phyloP scores from a whole-genome alignment of 2,329 filamentous ascomycete genomes.

The Botrytis porri region DNA sequence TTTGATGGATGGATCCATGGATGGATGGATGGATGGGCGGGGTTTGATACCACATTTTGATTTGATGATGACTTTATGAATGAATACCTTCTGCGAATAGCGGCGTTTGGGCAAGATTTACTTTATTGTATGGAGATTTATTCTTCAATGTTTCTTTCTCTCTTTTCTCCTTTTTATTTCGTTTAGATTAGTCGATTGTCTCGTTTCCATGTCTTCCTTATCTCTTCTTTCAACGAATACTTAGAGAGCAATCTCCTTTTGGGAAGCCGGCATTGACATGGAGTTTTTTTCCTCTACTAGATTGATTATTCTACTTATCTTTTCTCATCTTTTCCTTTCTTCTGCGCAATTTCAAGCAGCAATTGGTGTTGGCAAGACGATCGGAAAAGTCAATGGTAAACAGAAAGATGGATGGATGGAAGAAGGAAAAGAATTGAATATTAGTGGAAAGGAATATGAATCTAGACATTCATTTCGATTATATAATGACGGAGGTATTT shows the following conservation, averaged over 20 bases:
- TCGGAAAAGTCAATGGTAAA: not conserved
- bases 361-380: not conserved
- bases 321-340: not conserved
- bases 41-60: constrained; percentile 14
- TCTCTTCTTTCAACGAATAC: not conserved
- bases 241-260: constrained; percentile 5
- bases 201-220: not conserved
- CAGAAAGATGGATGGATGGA: not conserved
- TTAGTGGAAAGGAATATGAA: not conserved
- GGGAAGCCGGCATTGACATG: not conserved
- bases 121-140: not conserved
- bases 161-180: not conserved
- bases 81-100: not conserved
- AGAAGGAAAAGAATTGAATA: not conserved
- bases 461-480: not conserved
- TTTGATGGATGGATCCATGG: not conserved
- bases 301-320: not conserved
- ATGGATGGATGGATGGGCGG: not conserved
- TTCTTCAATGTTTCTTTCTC: not conserved
- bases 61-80: not conserved
- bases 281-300: not conserved
- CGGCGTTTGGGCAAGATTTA: not conserved
- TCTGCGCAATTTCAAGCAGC: not conserved
- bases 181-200: not conserved
- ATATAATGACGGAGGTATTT: constrained; percentile 3